Percentiles rank a stretch among this genome's conserved stretches.
Conservation (phyloP, 345 rosid species). For the Gossypium anomalum region DNA sequence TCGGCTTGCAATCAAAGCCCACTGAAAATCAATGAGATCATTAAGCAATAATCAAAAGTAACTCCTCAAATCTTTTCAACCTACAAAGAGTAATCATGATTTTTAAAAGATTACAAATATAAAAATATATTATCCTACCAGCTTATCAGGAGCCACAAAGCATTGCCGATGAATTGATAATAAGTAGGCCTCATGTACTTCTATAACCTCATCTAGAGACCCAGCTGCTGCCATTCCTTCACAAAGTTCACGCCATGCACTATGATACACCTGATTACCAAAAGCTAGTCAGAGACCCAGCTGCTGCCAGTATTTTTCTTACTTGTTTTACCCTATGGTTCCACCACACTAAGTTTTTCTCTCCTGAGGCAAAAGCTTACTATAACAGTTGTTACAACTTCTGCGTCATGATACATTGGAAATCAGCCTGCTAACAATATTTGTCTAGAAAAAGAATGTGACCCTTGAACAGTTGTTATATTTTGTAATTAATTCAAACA, state of each 20-base stretch:
- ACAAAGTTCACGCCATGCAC: slow-evolving; percentile 93
- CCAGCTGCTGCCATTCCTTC: slow-evolving; percentile 86
- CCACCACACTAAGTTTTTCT: not conserved
- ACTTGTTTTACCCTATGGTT: not conserved
- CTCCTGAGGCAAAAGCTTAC: not conserved
- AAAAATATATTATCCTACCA: slow-evolving; percentile 40
- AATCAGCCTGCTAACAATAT: not conserved
- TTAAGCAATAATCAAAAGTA: not conserved
- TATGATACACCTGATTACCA: slow-evolving; percentile 81
- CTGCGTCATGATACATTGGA: not conserved
- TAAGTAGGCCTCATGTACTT: slow-evolving; percentile 91
- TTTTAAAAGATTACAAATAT: slow-evolving; percentile 8
- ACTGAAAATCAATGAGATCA: slow-evolving; percentile 42
- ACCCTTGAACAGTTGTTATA: not conserved
- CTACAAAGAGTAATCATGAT: slow-evolving; percentile 6
- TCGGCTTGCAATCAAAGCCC: slow-evolving; percentile 91
- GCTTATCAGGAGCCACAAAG: slow-evolving; percentile 93
- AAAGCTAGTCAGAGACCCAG: slow-evolving; percentile 22
- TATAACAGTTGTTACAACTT: not conserved
- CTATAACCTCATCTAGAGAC: slow-evolving; percentile 90
- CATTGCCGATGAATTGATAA: slow-evolving; percentile 93
- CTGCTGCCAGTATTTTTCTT: not conserved
- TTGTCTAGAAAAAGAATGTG: not conserved
- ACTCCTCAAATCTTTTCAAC: slow-evolving; percentile 10
- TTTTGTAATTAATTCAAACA: not conserved